Conservation (phyloP, 768 basidiomycete species). For the Termitomyces sp. region DNA sequence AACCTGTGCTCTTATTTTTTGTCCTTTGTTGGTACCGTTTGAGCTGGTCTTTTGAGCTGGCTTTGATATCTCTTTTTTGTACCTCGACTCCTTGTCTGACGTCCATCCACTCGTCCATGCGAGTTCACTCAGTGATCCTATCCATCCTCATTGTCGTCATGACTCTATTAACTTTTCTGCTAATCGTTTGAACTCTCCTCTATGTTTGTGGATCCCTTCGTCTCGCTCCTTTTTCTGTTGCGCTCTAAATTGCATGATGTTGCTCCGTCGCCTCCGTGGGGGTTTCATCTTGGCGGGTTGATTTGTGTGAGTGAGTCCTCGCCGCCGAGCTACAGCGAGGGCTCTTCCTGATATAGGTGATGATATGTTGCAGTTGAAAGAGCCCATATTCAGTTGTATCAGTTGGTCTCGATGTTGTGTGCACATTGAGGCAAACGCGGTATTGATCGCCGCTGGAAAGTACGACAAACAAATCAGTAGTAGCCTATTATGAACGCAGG, state of each 20-base stretch:
- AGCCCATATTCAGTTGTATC: no score
- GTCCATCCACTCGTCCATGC: background rate
- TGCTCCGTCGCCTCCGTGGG: background rate
- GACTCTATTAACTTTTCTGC: background rate
- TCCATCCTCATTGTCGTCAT: background rate
- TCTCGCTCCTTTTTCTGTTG: background rate
- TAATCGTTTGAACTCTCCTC: background rate
- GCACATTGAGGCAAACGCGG: no score
- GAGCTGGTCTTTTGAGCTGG: conserved; percentile 5
- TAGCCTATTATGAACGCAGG: no score
- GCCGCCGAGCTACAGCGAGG: no score
- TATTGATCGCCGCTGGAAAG: no score
- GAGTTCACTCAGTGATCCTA: conserved; percentile 1
- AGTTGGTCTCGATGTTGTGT: no score
- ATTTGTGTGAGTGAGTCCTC: no score
- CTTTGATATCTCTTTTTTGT: conserved; percentile 14
- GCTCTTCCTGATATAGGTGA: no score
- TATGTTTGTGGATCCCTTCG: background rate
- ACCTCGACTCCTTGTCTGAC: conserved; percentile 8
- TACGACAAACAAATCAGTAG: no score
- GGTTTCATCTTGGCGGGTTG: background rate
- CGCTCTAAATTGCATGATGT: background rate
- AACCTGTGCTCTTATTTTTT: conserved; percentile 4
- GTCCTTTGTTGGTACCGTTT: conserved; percentile 10
- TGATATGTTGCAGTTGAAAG: no score